Percentiles rank a stretch among this genome's conserved stretches.
Evolutionary conservation across 2,329 filamentous ascomycete species (phyloP).

Genomic region (Trichoderma atrobrunneum): DNA sequence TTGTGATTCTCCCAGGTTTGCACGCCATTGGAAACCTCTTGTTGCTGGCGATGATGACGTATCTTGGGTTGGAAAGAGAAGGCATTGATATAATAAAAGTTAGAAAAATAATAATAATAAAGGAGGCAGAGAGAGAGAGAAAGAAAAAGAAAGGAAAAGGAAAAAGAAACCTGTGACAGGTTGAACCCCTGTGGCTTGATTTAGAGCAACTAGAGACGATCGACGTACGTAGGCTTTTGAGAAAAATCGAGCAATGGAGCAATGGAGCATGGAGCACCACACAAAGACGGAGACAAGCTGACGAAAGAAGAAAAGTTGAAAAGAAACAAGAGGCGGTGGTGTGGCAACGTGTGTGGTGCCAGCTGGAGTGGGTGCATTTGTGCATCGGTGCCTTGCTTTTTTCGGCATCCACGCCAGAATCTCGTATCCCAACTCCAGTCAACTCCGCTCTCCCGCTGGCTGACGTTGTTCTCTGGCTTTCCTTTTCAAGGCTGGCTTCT

Average conservation of each 20-base stretch:
- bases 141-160: background rate
- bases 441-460: background rate
- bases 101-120: background rate
- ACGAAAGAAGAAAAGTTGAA: background rate
- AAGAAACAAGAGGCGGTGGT: background rate
- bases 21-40: background rate
- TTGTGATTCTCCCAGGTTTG: background rate
- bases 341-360: background rate
- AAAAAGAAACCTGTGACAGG: background rate
- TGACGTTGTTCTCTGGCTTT: conserved; percentile 2
- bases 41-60: background rate
- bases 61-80: background rate
- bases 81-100: background rate
- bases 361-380: background rate
- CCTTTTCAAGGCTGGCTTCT: background rate
- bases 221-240: background rate
- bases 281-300: background rate
- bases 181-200: background rate
- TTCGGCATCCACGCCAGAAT: background rate
- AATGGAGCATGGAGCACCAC: too few species aligned
- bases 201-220: background rate
- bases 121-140: background rate
- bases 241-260: background rate
- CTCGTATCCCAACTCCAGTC: conserved; percentile 9
- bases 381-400: conserved; percentile 10